Evolutionary conservation across 192 early-diverging fungal genomes (phyloP).

Genomic region (Backusella macrospora): DNA sequence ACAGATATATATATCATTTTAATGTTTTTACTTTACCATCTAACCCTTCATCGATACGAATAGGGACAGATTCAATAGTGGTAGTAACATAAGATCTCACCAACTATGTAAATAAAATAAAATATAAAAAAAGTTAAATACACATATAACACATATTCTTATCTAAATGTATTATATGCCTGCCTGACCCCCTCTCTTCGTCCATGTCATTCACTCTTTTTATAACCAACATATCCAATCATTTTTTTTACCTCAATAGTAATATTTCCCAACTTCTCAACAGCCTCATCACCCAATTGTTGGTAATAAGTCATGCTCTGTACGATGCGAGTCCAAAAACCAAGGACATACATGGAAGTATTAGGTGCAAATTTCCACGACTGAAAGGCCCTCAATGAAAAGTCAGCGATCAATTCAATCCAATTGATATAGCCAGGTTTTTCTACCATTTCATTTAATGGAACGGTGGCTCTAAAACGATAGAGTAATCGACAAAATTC

Average conservation of each 20-base stretch:
- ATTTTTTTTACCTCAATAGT: slow-evolving; percentile 41
- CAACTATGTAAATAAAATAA: slow-evolving; percentile 34
- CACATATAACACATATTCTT: too few relatives aligned
- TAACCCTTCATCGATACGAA: slow-evolving; percentile 54
- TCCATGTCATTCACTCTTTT: not conserved
- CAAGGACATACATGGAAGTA: slow-evolving; percentile 75
- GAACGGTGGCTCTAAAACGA: slow-evolving; percentile 81
- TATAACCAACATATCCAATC: not conserved
- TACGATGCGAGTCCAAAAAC: slow-evolving; percentile 88
- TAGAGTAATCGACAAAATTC: slow-evolving; percentile 84
- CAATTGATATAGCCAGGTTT: slow-evolving; percentile 66
- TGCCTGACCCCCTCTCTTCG: too few relatives aligned
- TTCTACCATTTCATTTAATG: slow-evolving; percentile 80
- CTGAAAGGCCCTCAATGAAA: slow-evolving; percentile 67
- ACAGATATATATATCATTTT: not conserved
- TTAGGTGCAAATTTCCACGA: slow-evolving; percentile 74
- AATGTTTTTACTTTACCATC: slow-evolving; percentile 45
- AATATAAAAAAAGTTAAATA: too few relatives aligned
- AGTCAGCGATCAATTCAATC: slow-evolving; percentile 64
- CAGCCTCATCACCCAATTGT: slow-evolving; percentile 23
- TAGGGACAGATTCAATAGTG: slow-evolving; percentile 53
- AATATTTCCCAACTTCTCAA: slow-evolving; percentile 50
- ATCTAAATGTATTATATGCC: too few relatives aligned
- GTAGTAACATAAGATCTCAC: slow-evolving; percentile 55
- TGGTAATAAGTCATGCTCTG: slow-evolving; percentile 52